Base-by-base conservation (phyloP, 805 yeast species). In the Saturnispora saitoi region DNA sequence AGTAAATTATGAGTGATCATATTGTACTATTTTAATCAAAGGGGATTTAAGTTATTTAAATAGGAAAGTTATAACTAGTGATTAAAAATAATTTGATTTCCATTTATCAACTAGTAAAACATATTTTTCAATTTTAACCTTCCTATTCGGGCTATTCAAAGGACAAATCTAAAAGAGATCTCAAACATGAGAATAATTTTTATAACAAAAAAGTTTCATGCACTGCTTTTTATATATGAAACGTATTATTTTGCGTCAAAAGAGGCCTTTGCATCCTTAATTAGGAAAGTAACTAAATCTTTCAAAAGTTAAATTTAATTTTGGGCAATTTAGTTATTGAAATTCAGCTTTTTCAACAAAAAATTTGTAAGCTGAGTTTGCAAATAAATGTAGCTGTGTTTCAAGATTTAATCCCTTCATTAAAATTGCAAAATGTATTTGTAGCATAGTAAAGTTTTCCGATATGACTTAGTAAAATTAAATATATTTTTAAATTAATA, bases 111-210 rank as follows among this genome's bases (percentile, higher is more conserved):
- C 7, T n/a, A 19, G 12, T 34, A 34, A 34, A 34, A 34, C 38
- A 34, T 4, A 8, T 34, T 12, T 12, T 34, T 34, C 17, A 34
- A 34, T 17, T 6, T 34, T 15, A 4, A 22, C 38, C 20, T 45
- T 45, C 48, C 48, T 39, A 38, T 19, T 37, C 24, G 19, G 26
- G 48, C 24, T 10, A 24, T 14, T 20, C 39, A 38, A 45, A 38
- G 48, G 48, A 4, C 14, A 7, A 24, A 8, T 31, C 17, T 24
- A 10, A 17, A 20, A 38, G 36, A 30, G 7, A 24, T 31, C 26
- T 45, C 22, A 45, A 24, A 31, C 43, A 10, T 10, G 7, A 10
- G 15, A 17, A 8, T 17, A 29, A 24, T 6, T 29, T 14, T 41
- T 12, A 31, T 8, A 11, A 11, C 10, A 29, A 29, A 29, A 7